Conservation (phyloP, 805 yeast genomes). For the Saccharomycopsis sp. region DNA sequence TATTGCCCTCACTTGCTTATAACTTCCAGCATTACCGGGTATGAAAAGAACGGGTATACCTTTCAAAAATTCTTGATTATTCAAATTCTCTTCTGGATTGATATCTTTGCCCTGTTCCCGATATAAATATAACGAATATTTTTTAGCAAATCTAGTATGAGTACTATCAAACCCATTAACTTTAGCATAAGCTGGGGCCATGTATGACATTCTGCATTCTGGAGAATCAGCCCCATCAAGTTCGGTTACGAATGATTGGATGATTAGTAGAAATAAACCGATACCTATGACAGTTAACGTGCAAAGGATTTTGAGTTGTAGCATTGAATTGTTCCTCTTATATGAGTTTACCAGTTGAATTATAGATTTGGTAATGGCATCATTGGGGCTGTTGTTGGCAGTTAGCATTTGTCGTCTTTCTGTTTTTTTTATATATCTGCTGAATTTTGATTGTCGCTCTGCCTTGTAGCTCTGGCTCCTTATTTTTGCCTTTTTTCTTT, state of each 20-base stretch:
- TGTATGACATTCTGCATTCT: conserved; percentile 60
- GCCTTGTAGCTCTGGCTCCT: too few relatives aligned
- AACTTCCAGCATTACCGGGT: conserved; percentile 97
- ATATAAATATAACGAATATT: conserved; percentile 79
- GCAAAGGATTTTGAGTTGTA: conserved; percentile 4
- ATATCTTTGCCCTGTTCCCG: conserved; percentile 71
- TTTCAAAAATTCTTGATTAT: conserved; percentile 31
- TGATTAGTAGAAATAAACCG: conserved; percentile 24
- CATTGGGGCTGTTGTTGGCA: too few relatives aligned
- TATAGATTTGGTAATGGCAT: too few relatives aligned
- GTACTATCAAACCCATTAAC: conserved; percentile 65
- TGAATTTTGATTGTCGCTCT: too few relatives aligned
- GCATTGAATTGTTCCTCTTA: too few relatives aligned
- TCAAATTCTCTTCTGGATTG: conserved; percentile 38
- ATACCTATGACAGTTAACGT: conserved; percentile 6
- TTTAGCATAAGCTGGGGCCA: conserved; percentile 81
- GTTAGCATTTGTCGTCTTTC: too few relatives aligned
- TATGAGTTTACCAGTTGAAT: too few relatives aligned
- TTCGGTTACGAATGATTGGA: conserved; percentile 26
- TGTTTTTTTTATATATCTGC: too few relatives aligned
- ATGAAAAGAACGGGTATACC: conserved; percentile 90
- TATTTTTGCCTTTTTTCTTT: too few relatives aligned
- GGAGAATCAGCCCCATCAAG: conserved; percentile 42
- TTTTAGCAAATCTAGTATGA: conserved; percentile 64
- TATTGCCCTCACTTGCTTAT: conserved; percentile 81